Evolutionary conservation across 148 eudicot species (phyloP).

Genomic region (Vaccinium vitisidaea): DNA sequence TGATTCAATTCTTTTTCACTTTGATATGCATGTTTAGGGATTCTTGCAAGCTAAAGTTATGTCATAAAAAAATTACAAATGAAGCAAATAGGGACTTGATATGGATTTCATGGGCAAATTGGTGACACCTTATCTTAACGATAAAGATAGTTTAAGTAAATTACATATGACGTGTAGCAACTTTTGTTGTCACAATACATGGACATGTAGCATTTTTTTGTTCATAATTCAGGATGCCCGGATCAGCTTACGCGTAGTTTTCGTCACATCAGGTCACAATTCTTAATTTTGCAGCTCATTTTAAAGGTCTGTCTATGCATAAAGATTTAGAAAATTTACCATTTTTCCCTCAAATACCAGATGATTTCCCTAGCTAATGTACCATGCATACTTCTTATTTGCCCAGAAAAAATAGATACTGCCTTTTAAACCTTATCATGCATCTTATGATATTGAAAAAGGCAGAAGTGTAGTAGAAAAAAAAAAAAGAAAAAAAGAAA

Average conservation of each 20-base stretch:
- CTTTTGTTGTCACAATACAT: neutral
- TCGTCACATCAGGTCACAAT: neutral
- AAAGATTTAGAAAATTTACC: neutral
- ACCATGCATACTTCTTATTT: no score
- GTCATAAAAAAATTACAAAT: neutral
- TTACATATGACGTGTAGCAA: neutral
- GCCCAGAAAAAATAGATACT: no score
- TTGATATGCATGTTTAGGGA: neutral
- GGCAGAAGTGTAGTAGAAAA: no score
- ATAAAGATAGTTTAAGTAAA: neutral
- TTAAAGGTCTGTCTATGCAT: neutral
- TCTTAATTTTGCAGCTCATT: neutral
- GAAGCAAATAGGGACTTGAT: neutral
- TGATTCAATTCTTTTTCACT: neutral
- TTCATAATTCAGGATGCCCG: no score
- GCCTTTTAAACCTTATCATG: no score
- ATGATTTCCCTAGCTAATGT: no score
- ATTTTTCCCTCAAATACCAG: neutral
- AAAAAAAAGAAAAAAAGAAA: no score
- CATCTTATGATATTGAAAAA: no score
- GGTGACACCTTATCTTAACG: neutral
- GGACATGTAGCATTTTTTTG: no score
- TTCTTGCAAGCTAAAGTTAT: neutral
- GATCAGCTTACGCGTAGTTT: neutral
- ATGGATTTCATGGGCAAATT: neutral